Evolutionary conservation across 805 yeast species (phyloP), one percentile per base, ranked within the genome.

Genomic region (Myxozyma neotropica): DNA sequence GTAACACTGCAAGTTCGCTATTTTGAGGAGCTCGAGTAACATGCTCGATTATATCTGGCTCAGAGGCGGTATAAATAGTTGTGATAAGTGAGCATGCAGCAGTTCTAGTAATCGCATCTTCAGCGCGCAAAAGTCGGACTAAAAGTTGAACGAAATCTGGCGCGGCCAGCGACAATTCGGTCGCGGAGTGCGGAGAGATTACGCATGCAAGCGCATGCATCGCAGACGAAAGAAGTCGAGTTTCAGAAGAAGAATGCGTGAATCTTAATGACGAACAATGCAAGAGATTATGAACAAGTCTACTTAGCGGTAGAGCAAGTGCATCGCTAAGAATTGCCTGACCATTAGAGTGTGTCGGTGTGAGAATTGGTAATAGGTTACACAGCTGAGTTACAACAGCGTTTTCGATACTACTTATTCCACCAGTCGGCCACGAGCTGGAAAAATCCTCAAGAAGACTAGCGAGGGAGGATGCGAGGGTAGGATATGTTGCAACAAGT

Each of bases 131-230:
- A 17, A 64, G 63, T 0, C 64, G 58, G 8, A 71, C 60, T 29
- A 71, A 59, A 24, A 68, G 65, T 17, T 62, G 62, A 12, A 67
- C 62, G 21, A 61, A 61, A 8, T 70, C 62, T 21, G 70, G 62
- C 27, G 70, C 54, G 13, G 67, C 42, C 23, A 57, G 54, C 12
- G 66, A 10, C 50, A 64, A 33, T 39, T 53, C 29, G 15, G 42
- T 7, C 38, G 61, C 62, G n/a, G 44, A 13, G n/a, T 35, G 13
- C 21, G 58, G 40, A 21, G 55, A 23, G 36, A 61, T 12, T 45
- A 57, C 40, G 45, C 55, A 48, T 4, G 63, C 50, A 15, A 61
- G 54, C 10, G 67, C 65, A 21, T 57, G 33, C 29, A 57, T 42
- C 13, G 65, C 50, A 2, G 51, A 24, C 8, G 58, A 53, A 24